Percentiles rank a stretch among this genome's conserved stretches.
Conservation (phyloP, 495 filamentous ascomycete species). For the Daldinia decipiens region DNA sequence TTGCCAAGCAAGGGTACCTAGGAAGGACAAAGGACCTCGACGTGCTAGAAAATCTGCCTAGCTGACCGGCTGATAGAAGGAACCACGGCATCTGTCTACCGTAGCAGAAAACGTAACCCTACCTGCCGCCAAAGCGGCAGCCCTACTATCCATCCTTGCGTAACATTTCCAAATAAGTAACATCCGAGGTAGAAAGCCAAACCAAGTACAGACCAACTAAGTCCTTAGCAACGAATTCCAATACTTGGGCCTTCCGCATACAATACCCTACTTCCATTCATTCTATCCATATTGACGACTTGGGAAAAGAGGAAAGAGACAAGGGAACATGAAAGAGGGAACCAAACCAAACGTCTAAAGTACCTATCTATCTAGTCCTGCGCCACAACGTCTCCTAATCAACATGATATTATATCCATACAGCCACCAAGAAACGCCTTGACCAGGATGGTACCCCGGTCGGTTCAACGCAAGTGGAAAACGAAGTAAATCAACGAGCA, state of each 20-base stretch:
- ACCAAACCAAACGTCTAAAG: conserved; percentile 7
- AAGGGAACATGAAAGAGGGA: background rate
- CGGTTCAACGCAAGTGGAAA: conserved; percentile 6
- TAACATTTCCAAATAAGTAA: conserved; percentile 10
- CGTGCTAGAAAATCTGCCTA: conserved; percentile 17
- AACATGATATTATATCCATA: conserved; percentile 16
- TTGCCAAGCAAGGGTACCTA: background rate
- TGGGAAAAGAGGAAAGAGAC: conserved; percentile 7
- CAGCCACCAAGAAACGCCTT: conserved; percentile 22
- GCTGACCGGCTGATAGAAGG: background rate
- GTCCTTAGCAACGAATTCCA: background rate
- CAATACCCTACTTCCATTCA: conserved; percentile 9
- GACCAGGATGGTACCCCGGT: background rate
- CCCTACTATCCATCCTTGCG: conserved; percentile 24
- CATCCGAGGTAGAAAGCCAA: background rate
- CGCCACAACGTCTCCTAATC: conserved; percentile 7
- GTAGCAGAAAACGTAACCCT: conserved; percentile 33
- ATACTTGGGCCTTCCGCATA: background rate
- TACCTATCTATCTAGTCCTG: conserved; percentile 25
- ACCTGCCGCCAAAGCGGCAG: conserved; percentile 19
- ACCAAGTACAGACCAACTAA: conserved; percentile 6
- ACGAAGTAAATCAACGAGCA: conserved; percentile 13
- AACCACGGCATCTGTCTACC: conserved; percentile 6
- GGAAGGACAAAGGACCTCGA: background rate
- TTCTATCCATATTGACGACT: conserved; percentile 15